These are phyloP conservation scores for Aegilops umbellulata DNA, from an alignment of 176 grass and related monocot genomes.

Conservation along the genomic window DNA sequence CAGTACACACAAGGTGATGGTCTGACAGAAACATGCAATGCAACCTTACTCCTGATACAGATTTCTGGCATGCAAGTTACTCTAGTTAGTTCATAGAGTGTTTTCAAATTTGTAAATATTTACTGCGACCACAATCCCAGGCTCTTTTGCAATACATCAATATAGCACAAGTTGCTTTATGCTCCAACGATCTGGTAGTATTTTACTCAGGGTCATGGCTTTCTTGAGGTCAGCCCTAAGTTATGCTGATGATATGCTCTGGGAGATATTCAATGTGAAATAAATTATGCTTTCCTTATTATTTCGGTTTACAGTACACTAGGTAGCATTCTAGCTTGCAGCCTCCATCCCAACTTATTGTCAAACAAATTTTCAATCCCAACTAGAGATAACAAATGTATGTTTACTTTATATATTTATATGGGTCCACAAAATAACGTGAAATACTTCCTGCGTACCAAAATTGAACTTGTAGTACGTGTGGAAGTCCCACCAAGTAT, in stretches of 20 bases:
- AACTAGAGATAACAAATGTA: constrained; percentile 1
- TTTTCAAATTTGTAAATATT: constrained; percentile 22
- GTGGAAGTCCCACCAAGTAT: neutral
- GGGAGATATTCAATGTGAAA: neutral
- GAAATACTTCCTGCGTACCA: neutral
- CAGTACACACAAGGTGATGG: neutral
- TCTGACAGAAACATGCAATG: neutral
- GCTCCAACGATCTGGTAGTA: constrained; percentile 1
- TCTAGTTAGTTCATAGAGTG: constrained; percentile 3
- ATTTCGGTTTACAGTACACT: constrained; percentile 8
- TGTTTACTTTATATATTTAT: neutral
- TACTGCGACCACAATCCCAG: neutral
- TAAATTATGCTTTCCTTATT: neutral
- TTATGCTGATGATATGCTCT: neutral
- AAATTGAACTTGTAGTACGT: neutral
- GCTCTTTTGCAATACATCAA: neutral
- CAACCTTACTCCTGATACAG: neutral
- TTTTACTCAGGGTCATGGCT: neutral
- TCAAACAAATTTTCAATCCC: neutral
- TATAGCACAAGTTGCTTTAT: neutral
- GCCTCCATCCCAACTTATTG: neutral
- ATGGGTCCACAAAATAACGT: neutral
- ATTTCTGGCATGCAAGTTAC: neutral
- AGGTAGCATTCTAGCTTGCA: neutral
- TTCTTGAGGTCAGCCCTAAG: neutral